Base-by-base conservation (phyloP, 2,329 filamentous ascomycete genomes). In the Xylaria sp. region DNA sequence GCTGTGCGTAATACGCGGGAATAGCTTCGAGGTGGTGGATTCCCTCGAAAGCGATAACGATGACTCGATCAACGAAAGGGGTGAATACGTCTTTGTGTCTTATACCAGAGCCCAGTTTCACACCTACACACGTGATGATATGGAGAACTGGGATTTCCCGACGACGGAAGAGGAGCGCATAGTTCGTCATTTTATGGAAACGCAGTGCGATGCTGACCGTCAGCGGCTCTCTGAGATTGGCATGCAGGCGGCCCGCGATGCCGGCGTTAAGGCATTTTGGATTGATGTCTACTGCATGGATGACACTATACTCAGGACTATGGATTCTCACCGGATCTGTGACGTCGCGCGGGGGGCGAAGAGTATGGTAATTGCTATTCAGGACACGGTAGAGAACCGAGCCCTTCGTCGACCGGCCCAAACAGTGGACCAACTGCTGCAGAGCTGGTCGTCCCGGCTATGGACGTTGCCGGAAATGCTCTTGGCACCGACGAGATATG, bases 81-180 rank as follows among this genome's bases (percentile, higher is more conserved):
- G 55, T 18, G 63, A 65, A 59, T 65, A 65, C 37, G 63, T 65
- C 32, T 65, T 65, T 23, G 63, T 65, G 48, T 59, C 63, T 52
- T 65, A 65, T 34, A 65, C 63, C 46, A 46, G 63, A 4, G 63
- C 54, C 39, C 55, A 65, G 20, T 65, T 65, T 48, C 46, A 54
- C 46, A 65, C 63, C 20, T 59, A 65, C 20, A 6, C 63, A 6
- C 46, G 18, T 32, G 32, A 51, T 25, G 41, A 58, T 10, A 57
- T 65, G 52, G 51, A 18, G 6, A 20, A 51, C n/a, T 65, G 62
- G 54, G 44, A 50, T 20, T 3, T 44, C 7, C 54, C 63, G 23
- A 23, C 6, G 34, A 54, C 54, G 7, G 44, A 41, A 28, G 62
- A 59, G 18, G 46, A n/a, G 20, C 46, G 20, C n/a, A 34, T 2